A percentile compares a stretch with the other conserved stretches of the same genome.
Conservation (phyloP, 2,329 filamentous ascomycete genomes). For the Pseudohalonectria lignicola region DNA sequence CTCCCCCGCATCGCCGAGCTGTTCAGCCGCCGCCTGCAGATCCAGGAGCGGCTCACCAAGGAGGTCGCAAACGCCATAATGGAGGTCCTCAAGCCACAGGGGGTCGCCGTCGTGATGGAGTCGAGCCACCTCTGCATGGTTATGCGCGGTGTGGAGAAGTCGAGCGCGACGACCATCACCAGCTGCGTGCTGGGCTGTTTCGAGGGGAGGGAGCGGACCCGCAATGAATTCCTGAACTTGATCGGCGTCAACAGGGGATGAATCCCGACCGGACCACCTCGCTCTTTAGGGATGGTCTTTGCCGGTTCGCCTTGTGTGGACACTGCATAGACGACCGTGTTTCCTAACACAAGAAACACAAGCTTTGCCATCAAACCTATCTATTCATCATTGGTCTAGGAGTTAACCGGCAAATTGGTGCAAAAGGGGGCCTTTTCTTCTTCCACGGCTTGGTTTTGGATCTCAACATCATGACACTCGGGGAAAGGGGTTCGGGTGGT, state of each 20-base stretch:
- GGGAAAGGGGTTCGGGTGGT: not conserved
- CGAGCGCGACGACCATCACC: conserved; percentile 75
- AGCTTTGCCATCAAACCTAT: conserved; percentile 1
- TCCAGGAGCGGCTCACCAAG: conserved; percentile 92
- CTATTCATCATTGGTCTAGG: conserved; percentile 5
- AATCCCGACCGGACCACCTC: too few relatives aligned
- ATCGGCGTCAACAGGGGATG: conserved; percentile 43
- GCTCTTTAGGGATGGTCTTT: not conserved
- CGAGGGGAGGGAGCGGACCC: conserved; percentile 81
- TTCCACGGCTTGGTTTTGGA: not conserved
- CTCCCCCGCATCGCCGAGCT: conserved; percentile 93
- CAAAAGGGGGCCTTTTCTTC: conserved; percentile 1
- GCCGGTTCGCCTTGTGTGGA: too few relatives aligned
- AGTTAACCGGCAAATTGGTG: not conserved
- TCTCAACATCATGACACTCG: conserved; percentile 4
- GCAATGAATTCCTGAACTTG: conserved; percentile 89
- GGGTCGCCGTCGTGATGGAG: conserved; percentile 96
- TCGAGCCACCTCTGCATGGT: conserved; percentile 97
- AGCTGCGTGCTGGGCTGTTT: conserved; percentile 98
- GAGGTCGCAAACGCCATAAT: conserved; percentile 91
- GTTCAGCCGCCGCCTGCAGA: conserved; percentile 87
- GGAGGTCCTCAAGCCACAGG: conserved; percentile 85
- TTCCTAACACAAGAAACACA: not conserved
- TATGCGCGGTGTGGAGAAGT: conserved; percentile 96
- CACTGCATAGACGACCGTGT: too few relatives aligned